Base-by-base conservation (phyloP, 2,329 filamentous ascomycete species). In the Pseudocercospora musae region DNA sequence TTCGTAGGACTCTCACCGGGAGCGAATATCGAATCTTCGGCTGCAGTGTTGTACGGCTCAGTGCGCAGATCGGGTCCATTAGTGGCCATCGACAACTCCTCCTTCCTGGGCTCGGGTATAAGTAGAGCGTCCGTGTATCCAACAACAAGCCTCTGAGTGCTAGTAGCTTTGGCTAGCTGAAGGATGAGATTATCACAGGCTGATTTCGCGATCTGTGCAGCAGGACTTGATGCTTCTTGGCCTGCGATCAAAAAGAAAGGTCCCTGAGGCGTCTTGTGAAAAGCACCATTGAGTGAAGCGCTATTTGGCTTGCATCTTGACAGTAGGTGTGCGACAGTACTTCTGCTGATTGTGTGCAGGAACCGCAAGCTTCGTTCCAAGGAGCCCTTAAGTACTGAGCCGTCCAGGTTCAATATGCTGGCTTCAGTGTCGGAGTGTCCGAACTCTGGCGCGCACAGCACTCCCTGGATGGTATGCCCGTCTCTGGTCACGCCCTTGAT, bases 1-100 rank as follows among this genome's bases (percentile, higher is more conserved):
- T 75, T 75, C 0, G 73, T 75, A n/a, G 74, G 74, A 29, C 67
- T 71, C 52, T 75, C 74, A 0, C 64, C 64, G 23, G 64, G 54
- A 7, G 62, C 49, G 62, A 72, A 70, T 4, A 60, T 65, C 2
- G 59, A 55, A 23, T 62, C 62, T 13, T 66, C 60, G 8, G 49
- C 44, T 15, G 56, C 21, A 4, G 29, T 21, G 18, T 42, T 40
- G 33, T 59, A 57, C n/a, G 18, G 40, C 58, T 54, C n/a, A 54
- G 62, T 21, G 3, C 49, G 52, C 7, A 27, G 29, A 8, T 53
- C n/a, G 11, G 57, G 46, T 15, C 50, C 57, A 11, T 50, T 48
- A 2, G 44, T 42, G 8, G 33, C 44, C 15, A 57, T 21, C 49
- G 49, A 58, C 58, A 40, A 63, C 15, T 42, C 8, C 31, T 69